A percentile compares a stretch with the other conserved stretches of the same genome.
Conservation (phyloP, 768 basidiomycete genomes). For the Udeniomyces megalosporus region DNA sequence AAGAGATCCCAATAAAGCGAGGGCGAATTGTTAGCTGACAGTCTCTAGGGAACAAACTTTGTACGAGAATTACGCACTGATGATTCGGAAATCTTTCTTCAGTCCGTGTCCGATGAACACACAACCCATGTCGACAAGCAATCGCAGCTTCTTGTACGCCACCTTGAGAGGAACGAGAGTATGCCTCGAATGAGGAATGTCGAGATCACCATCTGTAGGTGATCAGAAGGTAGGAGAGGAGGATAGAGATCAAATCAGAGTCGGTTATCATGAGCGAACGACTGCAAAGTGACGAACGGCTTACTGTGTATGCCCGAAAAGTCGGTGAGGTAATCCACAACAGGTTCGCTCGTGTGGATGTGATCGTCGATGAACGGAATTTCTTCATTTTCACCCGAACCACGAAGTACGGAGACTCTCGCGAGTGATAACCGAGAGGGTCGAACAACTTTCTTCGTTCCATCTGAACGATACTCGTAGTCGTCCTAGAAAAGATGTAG, state of each 20-base stretch:
- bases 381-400: slow-evolving; percentile 61
- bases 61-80: slow-evolving; percentile 47
- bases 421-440: slow-evolving; percentile 85
- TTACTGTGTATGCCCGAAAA: slow-evolving; percentile 87
- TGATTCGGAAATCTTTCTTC: slow-evolving; percentile 85
- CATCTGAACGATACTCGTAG: slow-evolving; percentile 84
- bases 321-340: slow-evolving; percentile 93
- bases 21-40: not conserved
- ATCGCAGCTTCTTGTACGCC: slow-evolving; percentile 92
- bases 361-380: slow-evolving; percentile 95
- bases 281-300: slow-evolving; percentile 26
- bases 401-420: slow-evolving; percentile 82
- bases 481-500: slow-evolving; percentile 52
- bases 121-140: slow-evolving; percentile 85
- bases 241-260: slow-evolving; percentile 1
- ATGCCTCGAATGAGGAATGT: slow-evolving; percentile 62
- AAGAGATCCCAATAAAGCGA: not conserved
- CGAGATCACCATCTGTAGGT: slow-evolving; percentile 71
- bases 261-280: not conserved
- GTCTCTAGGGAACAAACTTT: not conserved
- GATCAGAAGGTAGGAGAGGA: not conserved
- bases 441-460: slow-evolving; percentile 77
- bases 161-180: slow-evolving; percentile 89
- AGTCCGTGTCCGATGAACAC: slow-evolving; percentile 95
- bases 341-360: slow-evolving; percentile 85